Conservation (phyloP, 2,329 filamentous ascomycete species). For the Drechslerella stenobrocha region DNA sequence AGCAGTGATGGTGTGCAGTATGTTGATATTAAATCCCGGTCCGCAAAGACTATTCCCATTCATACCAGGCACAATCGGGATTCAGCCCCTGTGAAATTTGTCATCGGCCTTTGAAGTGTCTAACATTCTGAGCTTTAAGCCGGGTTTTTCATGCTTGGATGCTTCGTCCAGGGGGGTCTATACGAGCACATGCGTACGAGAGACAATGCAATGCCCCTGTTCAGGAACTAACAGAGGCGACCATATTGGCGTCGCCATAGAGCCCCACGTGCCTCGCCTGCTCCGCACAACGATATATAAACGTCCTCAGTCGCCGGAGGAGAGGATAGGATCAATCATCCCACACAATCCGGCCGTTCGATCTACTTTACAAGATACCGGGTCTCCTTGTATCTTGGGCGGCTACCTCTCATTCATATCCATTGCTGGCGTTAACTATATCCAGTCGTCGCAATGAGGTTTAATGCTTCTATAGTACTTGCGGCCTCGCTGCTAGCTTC, state of each 20-base stretch:
- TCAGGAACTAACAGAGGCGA: constrained; percentile 5
- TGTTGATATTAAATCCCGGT: no score
- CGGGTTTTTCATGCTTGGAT: background rate
- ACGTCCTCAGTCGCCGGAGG: background rate
- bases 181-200: constrained; percentile 12
- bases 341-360: background rate
- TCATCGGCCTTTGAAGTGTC: background rate
- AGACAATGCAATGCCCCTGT: background rate
- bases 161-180: constrained; percentile 13
- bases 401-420: background rate
- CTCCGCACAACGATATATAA: background rate
- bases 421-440: background rate
- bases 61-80: background rate
- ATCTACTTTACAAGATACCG: no score
- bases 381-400: no score
- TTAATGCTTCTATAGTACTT: constrained; percentile 12
- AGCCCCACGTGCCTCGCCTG: background rate
- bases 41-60: background rate
- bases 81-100: background rate
- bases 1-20: background rate
- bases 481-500: constrained; percentile 30
- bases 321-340: background rate
- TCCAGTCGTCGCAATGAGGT: constrained; percentile 20
- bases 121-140: background rate
- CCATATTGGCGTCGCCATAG: background rate